phyloP scores from a whole-genome alignment of 345 rosid species.

The Camelina neglecta region DNA sequence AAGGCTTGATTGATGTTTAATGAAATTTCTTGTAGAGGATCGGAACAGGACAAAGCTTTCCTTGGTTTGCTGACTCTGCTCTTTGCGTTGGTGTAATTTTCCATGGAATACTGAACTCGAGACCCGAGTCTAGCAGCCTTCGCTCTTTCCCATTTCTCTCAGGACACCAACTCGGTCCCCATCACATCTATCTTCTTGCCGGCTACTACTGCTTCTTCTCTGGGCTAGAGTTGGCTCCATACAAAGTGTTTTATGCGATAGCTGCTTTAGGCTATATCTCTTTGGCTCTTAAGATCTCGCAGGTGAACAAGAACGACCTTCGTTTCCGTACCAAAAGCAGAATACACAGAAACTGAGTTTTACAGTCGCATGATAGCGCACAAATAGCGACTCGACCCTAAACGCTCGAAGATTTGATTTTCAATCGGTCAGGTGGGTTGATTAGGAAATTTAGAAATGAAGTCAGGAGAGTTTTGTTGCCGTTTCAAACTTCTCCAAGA shows the following conservation, averaged over 20 bases:
- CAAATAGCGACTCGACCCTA: slow-evolving; percentile 7
- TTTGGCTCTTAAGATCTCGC: slow-evolving; percentile 53
- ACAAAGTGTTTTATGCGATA: slow-evolving; percentile 75
- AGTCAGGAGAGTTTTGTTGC: slow-evolving; percentile 18
- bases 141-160: slow-evolving; percentile 54
- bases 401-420: slow-evolving; percentile 17
- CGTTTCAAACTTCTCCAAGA: slow-evolving; percentile 13
- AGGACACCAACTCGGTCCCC: slow-evolving; percentile 56
- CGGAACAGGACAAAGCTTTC: slow-evolving; percentile 75
- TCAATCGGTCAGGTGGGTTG: slow-evolving; percentile 30
- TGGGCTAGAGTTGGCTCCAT: slow-evolving; percentile 80
- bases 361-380: background rate
- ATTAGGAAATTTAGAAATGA: slow-evolving; percentile 5
- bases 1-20: slow-evolving; percentile 2
- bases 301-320: slow-evolving; percentile 59
- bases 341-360: slow-evolving; percentile 75
- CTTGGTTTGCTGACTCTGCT: slow-evolving; percentile 78
- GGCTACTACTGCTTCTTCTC: slow-evolving; percentile 73
- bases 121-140: slow-evolving; percentile 63
- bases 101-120: slow-evolving; percentile 63
- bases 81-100: slow-evolving; percentile 73
- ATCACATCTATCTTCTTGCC: slow-evolving; percentile 60
- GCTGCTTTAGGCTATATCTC: slow-evolving; percentile 71
- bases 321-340: slow-evolving; percentile 66
- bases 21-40: slow-evolving; percentile 65